Evolutionary conservation across 805 yeast genomes (phyloP), one percentile per base, ranked within the genome.

Genomic region (Ogataea nitratoaversa): DNA sequence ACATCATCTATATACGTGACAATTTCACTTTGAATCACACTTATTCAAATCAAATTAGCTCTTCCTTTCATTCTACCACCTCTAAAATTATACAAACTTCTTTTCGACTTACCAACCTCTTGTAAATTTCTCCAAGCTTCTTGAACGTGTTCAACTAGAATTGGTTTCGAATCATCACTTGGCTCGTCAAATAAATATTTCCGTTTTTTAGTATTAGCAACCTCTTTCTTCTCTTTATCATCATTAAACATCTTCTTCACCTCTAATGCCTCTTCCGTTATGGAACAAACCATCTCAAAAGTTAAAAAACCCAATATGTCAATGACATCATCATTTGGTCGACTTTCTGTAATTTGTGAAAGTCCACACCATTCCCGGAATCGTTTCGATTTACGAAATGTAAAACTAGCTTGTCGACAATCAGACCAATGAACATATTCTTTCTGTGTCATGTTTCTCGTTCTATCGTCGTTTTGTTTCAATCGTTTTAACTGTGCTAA

Each of bases 361-460:
- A 91, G 77, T 11, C 93, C 95, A 14, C 95, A 91, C 99, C 99
- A 93, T 54, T 93, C 99, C 56, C 91, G 76, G 59, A 93, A 93
- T 55, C 97, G 69, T 59, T 89, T 89, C n/a, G 85, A 84, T 60
- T 93, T 93, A 51, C 97, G 74, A 55, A 89, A 93, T 1, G 99
- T 93, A 60, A 93, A 93, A 43, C 95, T 82, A 1, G 98, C 98
- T 62, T 93, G 99, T 46, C 99, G 77, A 64, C 99, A 93, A 57
- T 93, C 99, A 11, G 96, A 86, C 97, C 98, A 93, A 60, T 93
- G 99, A 14, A 90, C 99, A 56, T 93, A 93, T 59, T 93, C 99
- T 54, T 93, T 96, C 56, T 81, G 84, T 1, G 99, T 93, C 99
- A 93, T 93, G 50, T 83, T 76, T 48, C 72, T 78, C 0, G 99